phyloP scores from a whole-genome alignment of 1,284 basidiomycete species.

The Puccinia brachypodii region DNA sequence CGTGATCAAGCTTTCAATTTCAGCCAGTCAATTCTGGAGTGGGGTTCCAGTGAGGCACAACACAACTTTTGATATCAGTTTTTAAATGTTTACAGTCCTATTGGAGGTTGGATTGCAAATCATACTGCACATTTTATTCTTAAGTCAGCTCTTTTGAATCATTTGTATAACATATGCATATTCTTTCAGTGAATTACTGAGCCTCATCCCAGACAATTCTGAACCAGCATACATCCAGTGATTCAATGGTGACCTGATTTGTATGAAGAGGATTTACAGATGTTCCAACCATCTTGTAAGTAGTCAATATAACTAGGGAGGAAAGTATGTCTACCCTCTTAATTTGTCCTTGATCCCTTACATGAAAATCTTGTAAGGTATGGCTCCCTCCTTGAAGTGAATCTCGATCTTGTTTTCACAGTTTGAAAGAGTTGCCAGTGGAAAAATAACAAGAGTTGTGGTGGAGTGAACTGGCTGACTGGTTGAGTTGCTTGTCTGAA shows the following conservation, averaged over 20 bases:
- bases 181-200: background rate
- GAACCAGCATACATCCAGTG: background rate
- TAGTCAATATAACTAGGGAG: background rate
- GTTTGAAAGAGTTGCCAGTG: background rate
- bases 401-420: background rate
- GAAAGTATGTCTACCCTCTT: background rate
- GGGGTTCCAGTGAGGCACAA: background rate
- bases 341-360: background rate
- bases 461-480: background rate
- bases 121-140: background rate
- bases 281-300: background rate
- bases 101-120: background rate
- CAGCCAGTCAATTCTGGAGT: background rate
- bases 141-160: background rate
- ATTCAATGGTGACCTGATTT: background rate
- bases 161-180: background rate
- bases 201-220: conserved; percentile 1
- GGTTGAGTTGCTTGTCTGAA: background rate
- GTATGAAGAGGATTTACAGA: background rate
- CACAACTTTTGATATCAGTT: background rate
- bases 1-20: background rate
- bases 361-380: background rate
- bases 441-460: background rate
- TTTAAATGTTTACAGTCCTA: background rate
- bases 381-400: background rate